These are phyloP conservation scores for Botryotinia calthae DNA, from an alignment of 2,329 filamentous ascomycete species.

Conservation along the genomic window DNA sequence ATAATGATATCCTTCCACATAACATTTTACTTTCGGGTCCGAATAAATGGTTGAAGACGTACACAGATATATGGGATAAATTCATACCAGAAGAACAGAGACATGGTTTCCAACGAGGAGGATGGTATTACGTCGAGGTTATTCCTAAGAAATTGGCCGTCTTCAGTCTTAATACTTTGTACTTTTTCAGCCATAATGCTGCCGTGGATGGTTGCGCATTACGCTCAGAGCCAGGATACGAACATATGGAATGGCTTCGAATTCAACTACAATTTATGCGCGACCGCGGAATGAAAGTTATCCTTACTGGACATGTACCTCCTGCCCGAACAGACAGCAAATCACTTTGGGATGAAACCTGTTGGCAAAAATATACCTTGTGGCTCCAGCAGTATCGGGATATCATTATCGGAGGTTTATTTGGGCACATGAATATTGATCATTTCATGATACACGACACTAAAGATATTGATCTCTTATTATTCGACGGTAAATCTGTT, in stretches of 20 bases:
- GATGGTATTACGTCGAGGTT: constrained; percentile 93
- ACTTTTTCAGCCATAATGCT: constrained; percentile 90
- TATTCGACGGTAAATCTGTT: constrained; percentile 38
- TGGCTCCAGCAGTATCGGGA: constrained; percentile 91
- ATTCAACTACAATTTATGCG: constrained; percentile 84
- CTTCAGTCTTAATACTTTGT: constrained; percentile 93
- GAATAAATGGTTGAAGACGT: constrained; percentile 79
- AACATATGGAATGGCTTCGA: constrained; percentile 94
- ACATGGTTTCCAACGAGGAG: constrained; percentile 86
- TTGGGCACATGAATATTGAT: constrained; percentile 98
- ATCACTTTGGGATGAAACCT: constrained; percentile 90
- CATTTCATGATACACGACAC: constrained; percentile 93
- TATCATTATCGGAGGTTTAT: constrained; percentile 75
- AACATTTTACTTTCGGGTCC: constrained; percentile 87
- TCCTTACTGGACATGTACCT: constrained; percentile 90
- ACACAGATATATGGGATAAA: constrained; percentile 72
- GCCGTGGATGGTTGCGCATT: constrained; percentile 86
- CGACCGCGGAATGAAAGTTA: constrained; percentile 84
- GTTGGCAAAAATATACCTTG: constrained; percentile 95
- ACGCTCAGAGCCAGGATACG: constrained; percentile 80
- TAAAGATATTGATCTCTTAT: constrained; percentile 65
- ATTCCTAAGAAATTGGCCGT: constrained; percentile 82
- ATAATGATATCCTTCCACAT: constrained; percentile 96
- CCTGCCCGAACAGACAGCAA: constrained; percentile 84
- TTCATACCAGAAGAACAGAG: constrained; percentile 93